Percentiles rank a stretch among this genome's conserved stretches.
Conservation (phyloP, 169 alveolate species). For the Pseudocohnilembus persalinus region DNA sequence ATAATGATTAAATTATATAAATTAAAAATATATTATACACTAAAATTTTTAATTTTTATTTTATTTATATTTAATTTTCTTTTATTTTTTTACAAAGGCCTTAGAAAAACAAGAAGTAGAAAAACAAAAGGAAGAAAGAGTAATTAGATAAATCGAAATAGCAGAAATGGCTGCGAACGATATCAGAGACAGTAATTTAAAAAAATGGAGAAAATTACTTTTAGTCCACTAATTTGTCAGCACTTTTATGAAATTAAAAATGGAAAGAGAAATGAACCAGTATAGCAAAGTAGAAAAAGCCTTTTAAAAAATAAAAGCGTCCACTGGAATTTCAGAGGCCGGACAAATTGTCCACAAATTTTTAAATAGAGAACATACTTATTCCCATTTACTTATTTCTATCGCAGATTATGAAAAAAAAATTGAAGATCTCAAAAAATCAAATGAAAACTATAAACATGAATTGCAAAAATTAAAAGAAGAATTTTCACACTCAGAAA, state of each 20-base stretch:
- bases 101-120: conserved; percentile 49
- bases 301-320: conserved; percentile 55
- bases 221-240: conserved; percentile 54
- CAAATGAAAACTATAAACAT: conserved; percentile 41
- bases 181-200: conserved; percentile 53
- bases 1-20: too few relatives aligned
- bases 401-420: conserved; percentile 60
- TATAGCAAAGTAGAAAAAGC: conserved; percentile 51
- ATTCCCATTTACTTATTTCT: conserved; percentile 53
- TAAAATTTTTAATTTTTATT: too few relatives aligned
- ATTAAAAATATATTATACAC: too few relatives aligned
- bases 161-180: conserved; percentile 74
- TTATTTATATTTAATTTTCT: too few relatives aligned
- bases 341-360: conserved; percentile 61
- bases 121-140: conserved; percentile 54
- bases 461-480: conserved; percentile 39
- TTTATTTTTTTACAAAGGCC: too few relatives aligned
- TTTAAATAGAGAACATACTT: conserved; percentile 58
- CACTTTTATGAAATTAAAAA: conserved; percentile 51
- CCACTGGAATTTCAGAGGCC: conserved; percentile 63
- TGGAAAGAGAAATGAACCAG: conserved; percentile 60
- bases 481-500: conserved; percentile 30
- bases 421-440: conserved; percentile 43
- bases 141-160: conserved; percentile 56
- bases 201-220: conserved; percentile 56